Evolutionary conservation across 805 yeast species (phyloP).

Genomic region (Vanderwaltozyma polyspora): DNA sequence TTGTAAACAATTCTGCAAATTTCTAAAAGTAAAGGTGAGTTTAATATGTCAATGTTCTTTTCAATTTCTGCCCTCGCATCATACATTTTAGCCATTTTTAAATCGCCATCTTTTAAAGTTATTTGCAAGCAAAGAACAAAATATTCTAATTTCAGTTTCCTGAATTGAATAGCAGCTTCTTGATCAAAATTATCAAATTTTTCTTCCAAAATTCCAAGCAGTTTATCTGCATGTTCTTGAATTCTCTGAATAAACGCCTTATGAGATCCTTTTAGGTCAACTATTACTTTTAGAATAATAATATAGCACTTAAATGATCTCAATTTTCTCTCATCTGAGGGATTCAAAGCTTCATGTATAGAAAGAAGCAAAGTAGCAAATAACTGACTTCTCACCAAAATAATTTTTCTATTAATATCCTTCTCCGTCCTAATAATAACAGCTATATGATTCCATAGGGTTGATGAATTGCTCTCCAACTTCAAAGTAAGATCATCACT

Average conservation of each 20-base stretch:
- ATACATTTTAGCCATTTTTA: slow-evolving; percentile 28
- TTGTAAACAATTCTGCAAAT: slow-evolving; percentile 28
- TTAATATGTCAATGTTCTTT: slow-evolving; percentile 6
- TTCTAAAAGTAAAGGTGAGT: slow-evolving; percentile 18
- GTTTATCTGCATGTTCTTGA: slow-evolving; percentile 25
- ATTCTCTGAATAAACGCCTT: slow-evolving; percentile 10
- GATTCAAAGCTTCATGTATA: slow-evolving; percentile 21
- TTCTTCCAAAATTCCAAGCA: slow-evolving; percentile 16
- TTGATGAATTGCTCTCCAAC: slow-evolving; percentile 25
- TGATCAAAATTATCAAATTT: slow-evolving; percentile 4
- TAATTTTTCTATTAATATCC: slow-evolving; percentile 2
- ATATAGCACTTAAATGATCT: slow-evolving; percentile 26
- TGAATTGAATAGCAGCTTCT: slow-evolving; percentile 6
- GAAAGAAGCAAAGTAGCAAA: slow-evolving; percentile 26
- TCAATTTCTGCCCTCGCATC: slow-evolving; percentile 22
- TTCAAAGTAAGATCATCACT: slow-evolving; percentile 11
- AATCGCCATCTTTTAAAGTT: slow-evolving; percentile 23
- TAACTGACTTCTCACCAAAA: slow-evolving; percentile 14
- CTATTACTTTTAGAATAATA: slow-evolving; percentile 19
- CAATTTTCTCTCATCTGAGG: slow-evolving; percentile 17
- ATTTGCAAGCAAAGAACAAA: slow-evolving; percentile 26
- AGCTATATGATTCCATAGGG: slow-evolving; percentile 30
- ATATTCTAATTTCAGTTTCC: slow-evolving; percentile 20
- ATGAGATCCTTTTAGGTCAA: slow-evolving; percentile 21
- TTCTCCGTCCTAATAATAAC: slow-evolving; percentile 18